These are phyloP conservation scores for Pseudopithomyces maydicus DNA, from an alignment of 2,329 filamentous ascomycete species.

Conservation along the genomic window DNA sequence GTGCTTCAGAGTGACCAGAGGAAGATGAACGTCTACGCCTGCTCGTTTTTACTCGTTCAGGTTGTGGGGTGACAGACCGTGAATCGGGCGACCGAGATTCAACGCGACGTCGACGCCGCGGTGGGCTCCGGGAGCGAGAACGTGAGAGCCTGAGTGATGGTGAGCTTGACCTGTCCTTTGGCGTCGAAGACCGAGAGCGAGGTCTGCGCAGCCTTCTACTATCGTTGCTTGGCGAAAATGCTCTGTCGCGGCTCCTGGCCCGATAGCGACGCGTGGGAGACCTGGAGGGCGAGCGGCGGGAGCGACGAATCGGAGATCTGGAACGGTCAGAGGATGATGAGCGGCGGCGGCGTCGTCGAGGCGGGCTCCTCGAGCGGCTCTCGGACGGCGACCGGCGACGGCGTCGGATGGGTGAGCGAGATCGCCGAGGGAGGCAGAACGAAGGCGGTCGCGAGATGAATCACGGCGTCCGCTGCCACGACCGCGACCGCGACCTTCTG, in stretches of 20 bases:
- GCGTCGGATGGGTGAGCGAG: slow-evolving; percentile 33
- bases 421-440: slow-evolving; percentile 38
- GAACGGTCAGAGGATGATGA: slow-evolving; percentile 44
- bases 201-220: slow-evolving; percentile 37
- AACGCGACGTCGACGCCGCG: slow-evolving; percentile 44
- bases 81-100: slow-evolving; percentile 42
- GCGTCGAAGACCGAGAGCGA: slow-evolving; percentile 55
- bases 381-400: slow-evolving; percentile 32
- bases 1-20: slow-evolving; percentile 49
- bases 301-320: slow-evolving; percentile 30
- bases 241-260: slow-evolving; percentile 25
- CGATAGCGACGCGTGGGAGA: slow-evolving; percentile 22
- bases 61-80: slow-evolving; percentile 45
- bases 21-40: slow-evolving; percentile 53
- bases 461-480: slow-evolving; percentile 42
- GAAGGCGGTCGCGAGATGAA: slow-evolving; percentile 38
- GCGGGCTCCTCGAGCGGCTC: slow-evolving; percentile 48
- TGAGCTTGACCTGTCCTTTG: slow-evolving; percentile 59
- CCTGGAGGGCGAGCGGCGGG: slow-evolving; percentile 21
- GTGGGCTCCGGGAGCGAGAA: slow-evolving; percentile 36
- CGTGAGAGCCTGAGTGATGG: slow-evolving; percentile 55
- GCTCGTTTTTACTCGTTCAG: slow-evolving; percentile 43
- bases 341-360: slow-evolving; percentile 34
- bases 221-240: slow-evolving; percentile 38
- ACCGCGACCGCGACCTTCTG: slow-evolving; percentile 53